A percentile compares a stretch with the other conserved stretches of the same genome.
phyloP scores from a whole-genome alignment of 1,139 yeast species.

The Scheffersomyces titani region DNA sequence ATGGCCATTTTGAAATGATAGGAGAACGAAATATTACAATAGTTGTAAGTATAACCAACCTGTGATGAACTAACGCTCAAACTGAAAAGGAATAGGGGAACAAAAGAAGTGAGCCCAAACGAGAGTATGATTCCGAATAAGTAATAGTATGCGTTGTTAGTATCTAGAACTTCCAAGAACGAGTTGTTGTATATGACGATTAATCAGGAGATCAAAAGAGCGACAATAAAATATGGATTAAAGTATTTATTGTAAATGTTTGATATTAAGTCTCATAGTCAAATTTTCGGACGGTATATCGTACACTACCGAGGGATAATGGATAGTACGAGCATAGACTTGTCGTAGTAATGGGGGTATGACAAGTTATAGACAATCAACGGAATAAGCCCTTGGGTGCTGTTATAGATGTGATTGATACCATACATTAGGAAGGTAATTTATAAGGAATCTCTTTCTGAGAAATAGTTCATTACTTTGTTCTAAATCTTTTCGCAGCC shows the following conservation, averaged over 20 bases:
- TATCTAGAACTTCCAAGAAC: background rate
- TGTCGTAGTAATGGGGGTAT: too few species aligned
- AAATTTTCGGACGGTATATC: background rate
- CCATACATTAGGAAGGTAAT: background rate
- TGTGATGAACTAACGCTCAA: background rate
- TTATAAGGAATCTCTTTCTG: background rate
- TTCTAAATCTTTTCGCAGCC: background rate
- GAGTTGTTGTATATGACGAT: background rate
- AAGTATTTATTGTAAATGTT: background rate
- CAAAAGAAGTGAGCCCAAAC: background rate
- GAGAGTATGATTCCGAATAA: background rate
- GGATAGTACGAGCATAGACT: too few species aligned
- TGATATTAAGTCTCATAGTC: background rate
- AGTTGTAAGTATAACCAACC: background rate
- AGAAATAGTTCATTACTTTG: background rate
- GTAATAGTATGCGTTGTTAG: background rate
- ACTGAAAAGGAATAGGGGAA: background rate
- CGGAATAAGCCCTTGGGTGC: too few species aligned
- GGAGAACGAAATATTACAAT: background rate
- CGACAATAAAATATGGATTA: background rate
- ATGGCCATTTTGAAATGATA: slow-evolving; percentile 4
- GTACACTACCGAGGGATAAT: background rate
- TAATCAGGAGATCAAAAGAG: background rate
- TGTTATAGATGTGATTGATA: too few species aligned
- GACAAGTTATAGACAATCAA: too few species aligned